These are phyloP conservation scores for Trametes punicea DNA, from an alignment of 768 basidiomycete genomes.

Conservation along the genomic window DNA sequence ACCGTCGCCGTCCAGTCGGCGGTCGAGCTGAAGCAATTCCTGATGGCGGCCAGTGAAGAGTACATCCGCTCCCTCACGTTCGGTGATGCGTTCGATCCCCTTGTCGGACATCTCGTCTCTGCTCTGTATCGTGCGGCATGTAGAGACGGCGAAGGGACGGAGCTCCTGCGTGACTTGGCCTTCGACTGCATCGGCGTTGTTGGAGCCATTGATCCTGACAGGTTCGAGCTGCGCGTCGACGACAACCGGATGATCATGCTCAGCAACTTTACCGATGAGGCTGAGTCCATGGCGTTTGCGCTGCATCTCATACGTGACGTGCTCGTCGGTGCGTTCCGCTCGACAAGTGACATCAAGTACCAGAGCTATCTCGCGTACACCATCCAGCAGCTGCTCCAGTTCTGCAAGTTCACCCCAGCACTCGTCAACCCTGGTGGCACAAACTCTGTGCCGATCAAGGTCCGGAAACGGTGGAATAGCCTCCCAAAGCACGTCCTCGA, in stretches of 20 bases:
- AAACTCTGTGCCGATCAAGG: constrained; percentile 54
- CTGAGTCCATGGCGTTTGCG: constrained; percentile 75
- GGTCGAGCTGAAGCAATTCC: constrained; percentile 67
- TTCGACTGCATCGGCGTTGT: constrained; percentile 90
- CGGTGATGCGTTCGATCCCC: constrained; percentile 83
- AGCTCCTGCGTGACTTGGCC: constrained; percentile 63
- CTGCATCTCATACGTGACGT: constrained; percentile 82
- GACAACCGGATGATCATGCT: constrained; percentile 69
- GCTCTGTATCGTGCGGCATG: constrained; percentile 66
- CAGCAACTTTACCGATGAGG: constrained; percentile 76
- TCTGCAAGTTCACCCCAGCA: constrained; percentile 82
- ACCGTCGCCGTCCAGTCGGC: constrained; percentile 73
- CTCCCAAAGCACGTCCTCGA: constrained; percentile 84
- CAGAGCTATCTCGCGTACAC: constrained; percentile 87
- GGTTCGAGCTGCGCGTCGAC: constrained; percentile 62
- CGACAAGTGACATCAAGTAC: constrained; percentile 91
- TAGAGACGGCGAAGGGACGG: constrained; percentile 74
- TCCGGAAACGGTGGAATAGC: constrained; percentile 72
- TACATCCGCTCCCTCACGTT: constrained; percentile 63
- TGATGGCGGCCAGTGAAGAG: constrained; percentile 46
- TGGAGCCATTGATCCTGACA: constrained; percentile 94
- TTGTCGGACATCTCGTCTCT: constrained; percentile 64
- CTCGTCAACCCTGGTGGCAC: constrained; percentile 55
- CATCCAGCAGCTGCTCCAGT: constrained; percentile 85
- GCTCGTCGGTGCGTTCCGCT: constrained; percentile 85